A percentile compares a stretch with the other conserved stretches of the same genome.
These are phyloP conservation scores for Tanacetum coccineum DNA, from an alignment of 129 eudicot species.

Conservation along the genomic window DNA sequence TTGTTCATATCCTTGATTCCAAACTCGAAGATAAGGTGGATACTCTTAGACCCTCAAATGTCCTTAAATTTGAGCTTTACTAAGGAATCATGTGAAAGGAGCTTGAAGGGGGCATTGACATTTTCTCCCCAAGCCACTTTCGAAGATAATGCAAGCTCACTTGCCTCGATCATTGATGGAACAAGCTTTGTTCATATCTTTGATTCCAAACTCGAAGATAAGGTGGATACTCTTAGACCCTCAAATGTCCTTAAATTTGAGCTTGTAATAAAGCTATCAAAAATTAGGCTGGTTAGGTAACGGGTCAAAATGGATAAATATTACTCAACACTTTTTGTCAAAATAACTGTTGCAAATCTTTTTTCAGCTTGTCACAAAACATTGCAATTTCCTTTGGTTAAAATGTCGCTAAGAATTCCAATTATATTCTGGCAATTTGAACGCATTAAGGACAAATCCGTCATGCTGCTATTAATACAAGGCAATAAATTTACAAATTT, in stretches of 20 bases:
- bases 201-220: conserved; percentile 76
- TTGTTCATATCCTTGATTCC: no score
- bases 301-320: not conserved
- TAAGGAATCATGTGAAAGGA: conserved; percentile 60
- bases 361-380: no score
- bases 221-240: conserved; percentile 41
- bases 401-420: no score
- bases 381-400: no score
- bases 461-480: no score
- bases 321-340: conserved; percentile 3
- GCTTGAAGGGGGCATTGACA: conserved; percentile 56
- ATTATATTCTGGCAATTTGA: no score
- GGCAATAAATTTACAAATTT: no score
- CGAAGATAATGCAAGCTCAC: conserved; percentile 28
- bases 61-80: no score
- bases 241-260: conserved; percentile 11
- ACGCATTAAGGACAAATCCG: no score
- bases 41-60: no score
- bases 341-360: not conserved
- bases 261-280: not conserved
- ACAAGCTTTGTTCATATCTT: conserved; percentile 85
- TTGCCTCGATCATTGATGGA: conserved; percentile 85
- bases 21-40: no score
- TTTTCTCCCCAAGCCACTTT: conserved; percentile 35
- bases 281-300: conserved; percentile 5